A percentile compares a stretch with the other conserved stretches of the same genome.
phyloP scores from a whole-genome alignment of 805 yeast species.

The Ogataea corticis region DNA sequence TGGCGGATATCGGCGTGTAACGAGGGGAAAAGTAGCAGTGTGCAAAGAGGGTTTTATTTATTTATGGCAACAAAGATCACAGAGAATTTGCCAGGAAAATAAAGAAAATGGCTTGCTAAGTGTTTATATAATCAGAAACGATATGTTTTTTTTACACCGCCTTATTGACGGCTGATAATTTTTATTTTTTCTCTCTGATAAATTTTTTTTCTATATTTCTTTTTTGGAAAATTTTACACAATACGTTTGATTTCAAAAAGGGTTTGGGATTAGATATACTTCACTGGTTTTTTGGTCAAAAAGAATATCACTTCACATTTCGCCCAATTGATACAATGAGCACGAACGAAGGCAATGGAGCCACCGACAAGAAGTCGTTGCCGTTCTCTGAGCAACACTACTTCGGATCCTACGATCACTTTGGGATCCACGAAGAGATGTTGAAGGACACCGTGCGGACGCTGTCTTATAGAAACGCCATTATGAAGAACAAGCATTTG shows the following conservation, averaged over 20 bases:
- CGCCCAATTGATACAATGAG: not conserved
- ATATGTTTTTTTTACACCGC: not conserved
- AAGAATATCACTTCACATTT: no score
- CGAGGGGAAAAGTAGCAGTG: no score
- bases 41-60: no score
- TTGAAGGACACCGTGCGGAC: slow-evolving; percentile 94
- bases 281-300: not conserved
- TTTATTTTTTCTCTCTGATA: slow-evolving; percentile 1
- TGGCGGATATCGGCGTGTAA: no score
- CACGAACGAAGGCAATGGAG: slow-evolving; percentile 36
- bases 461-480: slow-evolving; percentile 86
- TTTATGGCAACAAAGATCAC: no score
- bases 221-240: slow-evolving; percentile 2
- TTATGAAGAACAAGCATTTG: slow-evolving; percentile 81
- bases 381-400: slow-evolving; percentile 87
- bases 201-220: slow-evolving; percentile 1
- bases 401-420: slow-evolving; percentile 93
- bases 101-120: no score
- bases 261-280: not conserved
- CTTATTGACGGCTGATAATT: no score
- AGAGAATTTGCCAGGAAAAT: no score
- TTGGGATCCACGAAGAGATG: slow-evolving; percentile 99
- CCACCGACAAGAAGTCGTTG: slow-evolving; percentile 65
- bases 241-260: not conserved
- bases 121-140: not conserved